phyloP scores from a whole-genome alignment of 2,329 filamentous ascomycete genomes.

The Nakataea oryzae region DNA sequence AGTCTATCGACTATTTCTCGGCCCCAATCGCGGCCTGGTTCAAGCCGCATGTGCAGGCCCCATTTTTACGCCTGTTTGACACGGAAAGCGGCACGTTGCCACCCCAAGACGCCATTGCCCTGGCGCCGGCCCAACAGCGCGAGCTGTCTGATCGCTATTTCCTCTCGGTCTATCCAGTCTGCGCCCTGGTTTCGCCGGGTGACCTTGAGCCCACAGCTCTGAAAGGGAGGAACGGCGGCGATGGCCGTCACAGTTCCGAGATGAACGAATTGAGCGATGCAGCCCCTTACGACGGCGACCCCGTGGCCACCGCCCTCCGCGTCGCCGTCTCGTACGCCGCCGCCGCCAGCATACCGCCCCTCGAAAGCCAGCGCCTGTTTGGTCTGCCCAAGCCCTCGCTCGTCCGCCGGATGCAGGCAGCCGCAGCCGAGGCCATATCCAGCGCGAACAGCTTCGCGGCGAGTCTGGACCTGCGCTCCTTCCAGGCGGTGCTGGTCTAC shows the following conservation, averaged over 20 bases:
- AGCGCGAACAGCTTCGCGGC: neutral
- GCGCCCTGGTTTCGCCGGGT: neutral
- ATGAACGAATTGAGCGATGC: neutral
- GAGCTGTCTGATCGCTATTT: neutral
- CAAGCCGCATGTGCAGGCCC: neutral
- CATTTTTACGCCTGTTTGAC: neutral
- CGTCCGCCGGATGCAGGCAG: neutral
- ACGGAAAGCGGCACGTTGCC: neutral
- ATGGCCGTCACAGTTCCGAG: too few species aligned
- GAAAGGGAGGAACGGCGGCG: neutral
- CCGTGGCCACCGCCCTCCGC: neutral
- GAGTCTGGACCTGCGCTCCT: neutral
- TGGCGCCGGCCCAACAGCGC: neutral
- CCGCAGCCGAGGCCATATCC: neutral
- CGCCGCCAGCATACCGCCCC: neutral
- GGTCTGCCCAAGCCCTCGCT: neutral
- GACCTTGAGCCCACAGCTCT: neutral
- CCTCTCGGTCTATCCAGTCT: neutral
- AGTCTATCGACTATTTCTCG: neutral
- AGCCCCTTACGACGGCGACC: neutral
- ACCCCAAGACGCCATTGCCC: neutral
- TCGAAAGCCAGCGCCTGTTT: neutral
- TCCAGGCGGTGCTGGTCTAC: neutral
- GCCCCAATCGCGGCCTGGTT: neutral
- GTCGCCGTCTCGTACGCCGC: neutral